Evolutionary conservation across 2,329 filamentous ascomycete genomes (phyloP).

Genomic region (Paecilomyces niveus): DNA sequence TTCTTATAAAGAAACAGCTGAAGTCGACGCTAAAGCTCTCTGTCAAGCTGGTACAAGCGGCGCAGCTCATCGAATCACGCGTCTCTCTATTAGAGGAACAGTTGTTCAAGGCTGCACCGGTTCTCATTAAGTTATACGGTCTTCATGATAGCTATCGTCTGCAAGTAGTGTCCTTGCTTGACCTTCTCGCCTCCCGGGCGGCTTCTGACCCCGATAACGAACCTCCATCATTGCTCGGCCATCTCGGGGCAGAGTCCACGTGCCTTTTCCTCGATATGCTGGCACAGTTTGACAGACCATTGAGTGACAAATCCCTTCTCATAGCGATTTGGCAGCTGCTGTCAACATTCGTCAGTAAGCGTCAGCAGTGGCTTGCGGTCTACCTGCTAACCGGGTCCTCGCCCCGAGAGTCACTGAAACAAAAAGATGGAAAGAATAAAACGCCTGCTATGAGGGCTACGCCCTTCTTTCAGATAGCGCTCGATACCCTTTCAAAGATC

Average conservation of each 20-base stretch:
- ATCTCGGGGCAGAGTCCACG: constrained; percentile 73
- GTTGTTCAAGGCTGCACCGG: constrained; percentile 71
- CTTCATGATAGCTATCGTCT: constrained; percentile 59
- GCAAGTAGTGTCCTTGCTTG: constrained; percentile 61
- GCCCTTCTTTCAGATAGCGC: constrained; percentile 67
- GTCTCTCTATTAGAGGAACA: constrained; percentile 65
- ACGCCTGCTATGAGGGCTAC: constrained; percentile 45
- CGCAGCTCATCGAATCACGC: constrained; percentile 56
- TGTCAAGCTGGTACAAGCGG: constrained; percentile 62
- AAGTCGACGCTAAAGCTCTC: constrained; percentile 59
- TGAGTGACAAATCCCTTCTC: constrained; percentile 58
- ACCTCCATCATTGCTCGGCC: constrained; percentile 87
- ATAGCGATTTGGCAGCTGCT: constrained; percentile 77
- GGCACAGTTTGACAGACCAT: constrained; percentile 67
- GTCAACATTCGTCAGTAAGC: constrained; percentile 75
- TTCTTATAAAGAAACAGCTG: constrained; percentile 57
- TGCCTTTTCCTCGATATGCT: constrained; percentile 77
- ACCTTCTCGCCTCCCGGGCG: constrained; percentile 65
- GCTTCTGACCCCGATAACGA: constrained; percentile 58
- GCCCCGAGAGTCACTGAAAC: constrained; percentile 65
- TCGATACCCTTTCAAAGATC: constrained; percentile 63
- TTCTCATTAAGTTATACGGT: constrained; percentile 70
- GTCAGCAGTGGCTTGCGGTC: constrained; percentile 94
- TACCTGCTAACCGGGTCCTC: constrained; percentile 84
- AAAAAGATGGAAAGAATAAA: constrained; percentile 39